A percentile compares a stretch with the other conserved stretches of the same genome.
phyloP scores from a whole-genome alignment of 257 asterid genomes.

The Solanum chmielewskii region DNA sequence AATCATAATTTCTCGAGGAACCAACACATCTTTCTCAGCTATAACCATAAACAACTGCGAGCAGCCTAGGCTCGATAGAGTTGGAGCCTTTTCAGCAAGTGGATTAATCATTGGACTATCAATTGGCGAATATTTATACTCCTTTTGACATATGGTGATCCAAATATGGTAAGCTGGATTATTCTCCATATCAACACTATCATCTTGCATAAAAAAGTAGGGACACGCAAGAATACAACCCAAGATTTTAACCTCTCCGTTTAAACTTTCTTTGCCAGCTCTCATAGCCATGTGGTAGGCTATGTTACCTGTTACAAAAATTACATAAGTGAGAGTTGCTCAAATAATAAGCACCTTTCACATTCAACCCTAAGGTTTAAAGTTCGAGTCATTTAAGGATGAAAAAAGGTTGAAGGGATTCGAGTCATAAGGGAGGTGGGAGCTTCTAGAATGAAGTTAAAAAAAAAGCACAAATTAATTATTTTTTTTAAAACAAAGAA shows the following conservation, averaged over 20 bases:
- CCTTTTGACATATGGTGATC: not conserved
- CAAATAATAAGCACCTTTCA: too few species aligned
- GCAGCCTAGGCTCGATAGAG: not conserved
- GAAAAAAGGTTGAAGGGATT: too few species aligned
- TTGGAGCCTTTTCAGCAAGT: not conserved
- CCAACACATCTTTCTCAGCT: constrained; percentile 15
- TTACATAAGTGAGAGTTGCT: too few species aligned
- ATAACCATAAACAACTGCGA: constrained; percentile 1
- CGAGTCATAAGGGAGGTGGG: too few species aligned
- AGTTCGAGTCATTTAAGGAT: fast-evolving
- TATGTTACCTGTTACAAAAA: constrained; percentile 4
- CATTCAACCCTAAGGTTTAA: too few species aligned
- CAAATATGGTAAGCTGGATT: not conserved
- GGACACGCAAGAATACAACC: constrained; percentile 10
- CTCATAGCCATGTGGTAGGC: constrained; percentile 15
- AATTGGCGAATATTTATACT: not conserved
- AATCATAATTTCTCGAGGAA: not conserved
- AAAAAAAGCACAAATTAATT: too few species aligned
- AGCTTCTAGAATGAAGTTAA: not conserved
- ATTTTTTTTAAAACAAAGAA: too few species aligned
- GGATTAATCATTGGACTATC: constrained; percentile 5
- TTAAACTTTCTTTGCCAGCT: not conserved
- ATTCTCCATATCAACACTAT: not conserved
- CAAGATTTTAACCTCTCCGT: not conserved
- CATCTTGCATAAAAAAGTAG: not conserved